These are phyloP conservation scores for Avena atlantica DNA, from an alignment of 176 grass and related monocot genomes.

Conservation along the genomic window DNA sequence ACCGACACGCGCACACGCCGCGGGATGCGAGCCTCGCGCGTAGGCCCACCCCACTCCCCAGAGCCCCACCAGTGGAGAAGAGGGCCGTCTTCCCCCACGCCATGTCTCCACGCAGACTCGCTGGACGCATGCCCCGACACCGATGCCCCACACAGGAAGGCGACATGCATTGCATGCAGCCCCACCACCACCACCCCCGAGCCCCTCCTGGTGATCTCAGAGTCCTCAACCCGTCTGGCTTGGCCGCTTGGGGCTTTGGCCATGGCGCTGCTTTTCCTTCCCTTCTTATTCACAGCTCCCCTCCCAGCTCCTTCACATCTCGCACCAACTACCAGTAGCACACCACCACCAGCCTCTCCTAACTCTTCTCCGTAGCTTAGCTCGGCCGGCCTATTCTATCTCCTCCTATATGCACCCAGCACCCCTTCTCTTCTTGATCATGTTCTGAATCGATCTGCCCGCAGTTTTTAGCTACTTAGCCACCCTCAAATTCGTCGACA, in stretches of 20 bases:
- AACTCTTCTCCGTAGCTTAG: constrained; percentile 7
- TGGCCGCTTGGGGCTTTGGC: background rate
- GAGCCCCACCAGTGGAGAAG: background rate
- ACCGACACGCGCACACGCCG: constrained; percentile 42
- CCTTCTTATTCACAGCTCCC: constrained; percentile 86
- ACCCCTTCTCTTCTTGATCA: background rate
- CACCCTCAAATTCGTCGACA: background rate
- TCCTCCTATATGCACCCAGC: background rate
- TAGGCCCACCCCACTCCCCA: background rate
- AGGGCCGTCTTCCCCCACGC: constrained; percentile 8
- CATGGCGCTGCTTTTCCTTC: constrained; percentile 28
- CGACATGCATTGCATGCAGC: constrained; percentile 21
- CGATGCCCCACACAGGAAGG: constrained; percentile 19
- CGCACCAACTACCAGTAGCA: constrained; percentile 33
- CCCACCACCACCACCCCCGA: background rate
- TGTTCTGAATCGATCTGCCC: background rate
- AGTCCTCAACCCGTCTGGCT: background rate
- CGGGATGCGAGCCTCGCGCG: constrained; percentile 45
- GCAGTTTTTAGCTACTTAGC: background rate
- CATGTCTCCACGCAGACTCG: constrained; percentile 32
- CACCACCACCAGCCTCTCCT: background rate
- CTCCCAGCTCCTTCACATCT: constrained; percentile 45
- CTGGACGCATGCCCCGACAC: constrained; percentile 31
- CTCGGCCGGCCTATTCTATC: background rate
- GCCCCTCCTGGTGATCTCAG: background rate